A percentile compares a stretch with the other conserved stretches of the same genome.
These are phyloP conservation scores for Schizonepeta tenuifolia DNA, from an alignment of 257 asterid species.

Conservation along the genomic window DNA sequence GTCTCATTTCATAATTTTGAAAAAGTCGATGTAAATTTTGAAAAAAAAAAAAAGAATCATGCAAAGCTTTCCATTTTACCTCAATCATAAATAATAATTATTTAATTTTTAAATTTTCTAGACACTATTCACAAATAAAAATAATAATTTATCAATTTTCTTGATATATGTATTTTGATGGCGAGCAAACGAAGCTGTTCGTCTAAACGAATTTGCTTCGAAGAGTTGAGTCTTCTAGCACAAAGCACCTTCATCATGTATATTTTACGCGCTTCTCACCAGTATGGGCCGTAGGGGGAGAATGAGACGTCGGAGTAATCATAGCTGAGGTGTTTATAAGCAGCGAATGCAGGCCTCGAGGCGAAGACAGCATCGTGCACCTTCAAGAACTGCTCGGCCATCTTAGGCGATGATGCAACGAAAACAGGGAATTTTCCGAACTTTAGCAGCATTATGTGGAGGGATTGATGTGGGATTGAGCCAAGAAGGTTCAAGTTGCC, in stretches of 20 bases:
- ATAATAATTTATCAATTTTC: too few relatives aligned
- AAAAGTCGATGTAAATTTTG: too few relatives aligned
- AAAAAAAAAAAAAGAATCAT: too few relatives aligned
- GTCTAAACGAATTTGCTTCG: constrained; percentile 25
- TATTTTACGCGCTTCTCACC: constrained; percentile 37
- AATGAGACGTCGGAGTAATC: constrained; percentile 32
- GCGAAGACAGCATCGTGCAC: constrained; percentile 38
- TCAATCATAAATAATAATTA: too few relatives aligned
- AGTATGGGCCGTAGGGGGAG: constrained; percentile 43
- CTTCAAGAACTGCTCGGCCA: constrained; percentile 47
- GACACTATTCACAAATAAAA: too few relatives aligned
- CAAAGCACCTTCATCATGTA: constrained; percentile 11
- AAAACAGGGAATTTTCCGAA: too few relatives aligned
- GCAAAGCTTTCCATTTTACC: too few relatives aligned
- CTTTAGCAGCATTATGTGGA: constrained; percentile 26
- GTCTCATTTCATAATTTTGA: too few relatives aligned
- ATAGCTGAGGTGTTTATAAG: constrained; percentile 35
- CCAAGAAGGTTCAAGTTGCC: constrained; percentile 43
- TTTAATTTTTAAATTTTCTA: too few relatives aligned
- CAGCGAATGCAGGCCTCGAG: constrained; percentile 40
- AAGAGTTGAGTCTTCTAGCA: neutral
- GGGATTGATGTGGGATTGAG: constrained; percentile 44
- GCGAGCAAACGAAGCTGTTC: constrained; percentile 34
- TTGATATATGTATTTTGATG: too few relatives aligned
- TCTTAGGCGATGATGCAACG: constrained; percentile 53